Evolutionary conservation across 345 rosid species (phyloP), one percentile per base, ranked within the genome.

Genomic region (Isatis tinctoria): DNA sequence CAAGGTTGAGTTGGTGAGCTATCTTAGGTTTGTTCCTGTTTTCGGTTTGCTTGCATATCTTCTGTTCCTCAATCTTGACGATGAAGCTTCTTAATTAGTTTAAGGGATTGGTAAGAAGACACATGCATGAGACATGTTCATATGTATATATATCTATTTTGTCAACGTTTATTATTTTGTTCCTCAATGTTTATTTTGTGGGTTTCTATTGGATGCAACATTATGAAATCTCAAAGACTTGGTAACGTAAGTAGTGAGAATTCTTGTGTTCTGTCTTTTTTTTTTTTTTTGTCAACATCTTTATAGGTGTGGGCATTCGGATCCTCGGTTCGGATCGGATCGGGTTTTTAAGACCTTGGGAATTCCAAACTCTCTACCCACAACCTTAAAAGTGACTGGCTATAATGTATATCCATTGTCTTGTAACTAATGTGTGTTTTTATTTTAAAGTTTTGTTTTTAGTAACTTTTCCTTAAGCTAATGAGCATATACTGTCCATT

Each of bases 11-110:
- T 30, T 84, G 37, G 85, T 92, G 69, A 87, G 74, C 11, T 86
- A 83, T 81, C 85, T 92, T 66, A 79, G 92, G 81, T 90, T 88
- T 72, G 66, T 92, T 73, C 97, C 97, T 6, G 97, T 92, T 51
- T 74, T 85, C 53, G 99, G 99, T 67, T 84, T 95, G 63, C 49
- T 82, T 72, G 70, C 83, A 30, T 90, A 92, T 75, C 90, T 90
- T 67, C 80, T 90, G 67, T 87, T 79, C 77, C 82, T 90, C 77
- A 78, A 86, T 70, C 67, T 65, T 43, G 87, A 87, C 0, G 85
- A 83, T 66, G 85, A 84, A 69, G 12, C 59, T 27, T 37, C 53
- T 14, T 60, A 24, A 59, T 18, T 10, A 3, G 17, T 52, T 22
- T 28, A n/a, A 17, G 4, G 45, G 6, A 14, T 36, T 2, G 36